Evolutionary conservation across 129 eudicot genomes (phyloP), one percentile per base, ranked within the genome.

Genomic region (Lonicera japonica): DNA sequence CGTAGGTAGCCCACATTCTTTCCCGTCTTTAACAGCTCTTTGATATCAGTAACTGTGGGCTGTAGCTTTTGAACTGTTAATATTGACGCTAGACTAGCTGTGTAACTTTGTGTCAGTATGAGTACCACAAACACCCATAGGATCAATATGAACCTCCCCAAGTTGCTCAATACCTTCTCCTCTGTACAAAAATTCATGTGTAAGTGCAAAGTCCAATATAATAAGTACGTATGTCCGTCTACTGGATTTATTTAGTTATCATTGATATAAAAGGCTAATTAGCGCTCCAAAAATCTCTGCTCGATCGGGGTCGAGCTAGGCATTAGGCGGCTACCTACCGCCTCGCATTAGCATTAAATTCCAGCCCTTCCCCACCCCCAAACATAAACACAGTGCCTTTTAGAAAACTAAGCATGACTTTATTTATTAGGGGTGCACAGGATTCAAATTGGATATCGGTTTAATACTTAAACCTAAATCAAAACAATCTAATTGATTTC

Each of bases 1-100:
- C 55, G 18, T 24, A 19, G 61, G 74, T 71, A 66, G 0, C 78
- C 82, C 5, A 77, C 73, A 16, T 43, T 11, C 17, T 66, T 61
- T n/a, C 56, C 61, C 41, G 17, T 56, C 22, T 55, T 72, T 9
- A 77, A 29, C 14, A 45, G 14, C 51, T 45, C 51, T 3, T 45
- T 45, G 11, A 45, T 15, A 45, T 45, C 51, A 10, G 51, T 45
- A 45, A 45, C n/a, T 10, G n/a, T 12, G 14, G 40, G 70, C 20
- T 72, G 63, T 5, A 58, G 63, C 11, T 58, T 18, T 8, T 58
- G 22, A 34, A 58, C 40, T 5, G 63, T 58, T 19, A 58, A 58
- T 21, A 25, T 25, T 21, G 63, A 38, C 10, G 63, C 38, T 25
- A 58, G 40, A 12, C 63, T 58, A 13, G 63, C 63, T 5, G 63